Conservation (phyloP, 2,329 filamentous ascomycete genomes). For the Neocatenulostroma microsporum region DNA sequence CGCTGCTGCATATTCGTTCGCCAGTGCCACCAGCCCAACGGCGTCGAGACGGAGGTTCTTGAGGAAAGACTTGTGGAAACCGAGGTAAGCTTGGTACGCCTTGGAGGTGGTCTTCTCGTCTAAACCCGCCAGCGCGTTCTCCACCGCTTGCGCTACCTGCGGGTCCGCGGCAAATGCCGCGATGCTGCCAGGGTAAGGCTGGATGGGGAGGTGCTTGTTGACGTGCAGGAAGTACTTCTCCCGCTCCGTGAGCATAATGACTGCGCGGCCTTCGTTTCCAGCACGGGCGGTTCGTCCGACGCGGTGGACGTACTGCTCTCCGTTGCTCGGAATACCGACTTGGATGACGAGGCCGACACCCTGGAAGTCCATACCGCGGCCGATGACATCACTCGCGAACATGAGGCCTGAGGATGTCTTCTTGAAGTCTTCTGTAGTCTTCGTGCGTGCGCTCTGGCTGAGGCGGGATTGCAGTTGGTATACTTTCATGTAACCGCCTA, state of each 20-base stretch:
- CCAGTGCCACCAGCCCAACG: slow-evolving; percentile 33
- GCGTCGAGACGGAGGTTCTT: slow-evolving; percentile 37
- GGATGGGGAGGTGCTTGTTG: slow-evolving; percentile 45
- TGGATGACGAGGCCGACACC: slow-evolving; percentile 88
- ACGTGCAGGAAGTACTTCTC: slow-evolving; percentile 46
- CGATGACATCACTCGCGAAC: slow-evolving; percentile 64
- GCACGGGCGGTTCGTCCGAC: slow-evolving; percentile 90
- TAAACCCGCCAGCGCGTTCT: slow-evolving; percentile 27
- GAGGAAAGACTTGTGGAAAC: slow-evolving; percentile 40
- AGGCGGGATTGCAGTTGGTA: slow-evolving; percentile 41
- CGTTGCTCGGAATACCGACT: slow-evolving; percentile 52
- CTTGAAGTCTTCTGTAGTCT: slow-evolving; percentile 40
- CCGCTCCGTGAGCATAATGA: slow-evolving; percentile 46
- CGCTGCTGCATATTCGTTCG: slow-evolving; percentile 37
- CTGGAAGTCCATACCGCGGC: slow-evolving; percentile 93
- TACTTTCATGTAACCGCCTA: slow-evolving; percentile 30
- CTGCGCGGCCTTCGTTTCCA: slow-evolving; percentile 57
- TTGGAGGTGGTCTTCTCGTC: slow-evolving; percentile 36
- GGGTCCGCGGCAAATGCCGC: slow-evolving; percentile 27
- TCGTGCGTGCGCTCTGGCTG: slow-evolving; percentile 34
- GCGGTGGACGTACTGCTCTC: slow-evolving; percentile 73
- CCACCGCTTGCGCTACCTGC: slow-evolving; percentile 26
- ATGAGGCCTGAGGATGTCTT: slow-evolving; percentile 41
- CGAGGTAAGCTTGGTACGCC: slow-evolving; percentile 42
- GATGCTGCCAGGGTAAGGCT: slow-evolving; percentile 41